These are phyloP conservation scores for Backusella tuberculispora DNA, from an alignment of 192 early-diverging fungal genomes.

Conservation along the genomic window DNA sequence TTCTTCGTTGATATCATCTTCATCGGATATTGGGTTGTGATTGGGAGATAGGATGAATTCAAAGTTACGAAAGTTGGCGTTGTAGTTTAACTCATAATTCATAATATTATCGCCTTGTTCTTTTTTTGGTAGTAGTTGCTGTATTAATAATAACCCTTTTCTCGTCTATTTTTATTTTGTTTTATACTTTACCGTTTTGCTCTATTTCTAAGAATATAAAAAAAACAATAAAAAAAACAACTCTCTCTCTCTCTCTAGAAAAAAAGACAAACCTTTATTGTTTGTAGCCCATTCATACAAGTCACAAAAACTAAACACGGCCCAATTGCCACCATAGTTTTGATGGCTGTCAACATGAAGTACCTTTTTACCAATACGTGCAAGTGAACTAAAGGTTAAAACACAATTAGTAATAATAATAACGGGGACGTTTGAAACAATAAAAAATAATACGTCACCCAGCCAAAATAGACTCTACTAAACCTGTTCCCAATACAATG, in stretches of 20 bases:
- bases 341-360: conserved; percentile 82
- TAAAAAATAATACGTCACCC: conserved; percentile 46
- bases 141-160: neutral
- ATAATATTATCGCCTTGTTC: neutral
- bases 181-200: neutral
- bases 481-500: conserved; percentile 87
- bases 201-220: neutral
- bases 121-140: neutral
- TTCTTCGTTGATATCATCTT: neutral
- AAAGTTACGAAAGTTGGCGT: neutral
- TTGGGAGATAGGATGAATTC: neutral
- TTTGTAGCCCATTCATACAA: conserved; percentile 46
- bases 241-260: neutral
- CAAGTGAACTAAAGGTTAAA: conserved; percentile 38
- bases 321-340: conserved; percentile 78
- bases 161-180: neutral
- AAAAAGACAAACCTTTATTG: neutral
- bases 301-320: conserved; percentile 58
- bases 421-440: neutral
- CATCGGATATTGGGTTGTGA: neutral
- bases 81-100: neutral
- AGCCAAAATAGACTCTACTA: conserved; percentile 79
- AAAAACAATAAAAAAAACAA: neutral
- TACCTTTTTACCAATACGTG: conserved; percentile 69
- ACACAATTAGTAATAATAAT: neutral